Evolutionary conservation across 2,329 filamentous ascomycete genomes (phyloP).

Genomic region (Xylaria sp.): DNA sequence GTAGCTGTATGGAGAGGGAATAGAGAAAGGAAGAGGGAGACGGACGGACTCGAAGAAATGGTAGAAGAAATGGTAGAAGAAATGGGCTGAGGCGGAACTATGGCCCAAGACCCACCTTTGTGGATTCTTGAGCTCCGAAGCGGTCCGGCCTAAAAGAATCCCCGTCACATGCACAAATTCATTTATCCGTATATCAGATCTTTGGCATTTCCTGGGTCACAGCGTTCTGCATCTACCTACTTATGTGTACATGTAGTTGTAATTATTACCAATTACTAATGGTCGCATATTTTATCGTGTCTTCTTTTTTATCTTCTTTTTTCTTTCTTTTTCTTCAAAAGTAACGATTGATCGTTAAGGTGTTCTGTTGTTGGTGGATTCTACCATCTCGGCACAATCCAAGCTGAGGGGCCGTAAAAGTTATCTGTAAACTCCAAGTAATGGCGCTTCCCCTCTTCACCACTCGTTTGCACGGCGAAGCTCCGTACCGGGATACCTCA

Average conservation of each 20-base stretch:
- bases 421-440: too few species aligned
- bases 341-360: background rate
- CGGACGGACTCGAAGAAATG: background rate
- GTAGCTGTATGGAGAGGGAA: too few species aligned
- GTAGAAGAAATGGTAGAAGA: conserved; percentile 17
- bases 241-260: too few species aligned
- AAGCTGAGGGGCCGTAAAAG: background rate
- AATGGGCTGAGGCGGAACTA: conserved; percentile 19
- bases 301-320: background rate
- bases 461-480: background rate
- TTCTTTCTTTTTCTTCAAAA: background rate
- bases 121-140: conserved; percentile 23
- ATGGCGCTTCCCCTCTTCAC: background rate
- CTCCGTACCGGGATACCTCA: too few species aligned
- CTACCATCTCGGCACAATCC: background rate
- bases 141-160: conserved; percentile 8
- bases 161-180: too few species aligned
- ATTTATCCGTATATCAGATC: too few species aligned
- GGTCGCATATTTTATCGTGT: too few species aligned
- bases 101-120: conserved; percentile 26
- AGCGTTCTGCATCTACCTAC: too few species aligned
- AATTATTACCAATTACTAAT: too few species aligned
- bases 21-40: conserved; percentile 3
- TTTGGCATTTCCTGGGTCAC: too few species aligned
- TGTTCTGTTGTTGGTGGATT: background rate